phyloP scores from a whole-genome alignment of 495 filamentous ascomycete genomes.

The Pseudevernia furfuracea region DNA sequence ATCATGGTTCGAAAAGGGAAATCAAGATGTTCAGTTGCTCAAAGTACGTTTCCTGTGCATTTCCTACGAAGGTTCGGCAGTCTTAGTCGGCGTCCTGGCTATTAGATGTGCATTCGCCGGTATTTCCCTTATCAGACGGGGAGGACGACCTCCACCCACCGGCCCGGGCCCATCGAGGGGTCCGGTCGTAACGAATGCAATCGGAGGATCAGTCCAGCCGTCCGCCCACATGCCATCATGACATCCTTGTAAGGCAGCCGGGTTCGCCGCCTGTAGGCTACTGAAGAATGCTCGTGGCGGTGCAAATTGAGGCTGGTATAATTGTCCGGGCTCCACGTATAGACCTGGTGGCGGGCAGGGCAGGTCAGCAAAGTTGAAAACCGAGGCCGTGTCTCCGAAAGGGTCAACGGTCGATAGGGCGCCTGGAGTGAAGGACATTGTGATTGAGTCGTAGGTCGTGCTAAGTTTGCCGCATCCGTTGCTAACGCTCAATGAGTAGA shows the following conservation, averaged over 20 bases:
- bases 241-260: neutral
- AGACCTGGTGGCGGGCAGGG: slow-evolving; percentile 2
- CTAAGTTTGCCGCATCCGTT: slow-evolving; percentile 3
- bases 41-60: neutral
- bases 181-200: neutral
- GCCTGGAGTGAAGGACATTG: neutral
- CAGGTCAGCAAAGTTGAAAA: slow-evolving; percentile 1
- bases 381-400: neutral
- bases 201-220: neutral
- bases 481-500: neutral
- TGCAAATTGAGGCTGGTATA: slow-evolving; percentile 2
- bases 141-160: neutral
- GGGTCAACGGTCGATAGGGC: neutral
- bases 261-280: neutral
- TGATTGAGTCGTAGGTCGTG: slow-evolving; percentile 1
- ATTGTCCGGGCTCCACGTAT: slow-evolving; percentile 1
- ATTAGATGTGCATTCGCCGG: neutral
- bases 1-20: neutral
- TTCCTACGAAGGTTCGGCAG: neutral
- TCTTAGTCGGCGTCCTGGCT: neutral
- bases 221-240: neutral
- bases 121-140: neutral
- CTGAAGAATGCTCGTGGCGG: neutral
- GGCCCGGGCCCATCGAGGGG: neutral
- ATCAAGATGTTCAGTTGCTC: neutral